Conservation (phyloP, 495 filamentous ascomycete species). For the Penicillium cataractarum region DNA sequence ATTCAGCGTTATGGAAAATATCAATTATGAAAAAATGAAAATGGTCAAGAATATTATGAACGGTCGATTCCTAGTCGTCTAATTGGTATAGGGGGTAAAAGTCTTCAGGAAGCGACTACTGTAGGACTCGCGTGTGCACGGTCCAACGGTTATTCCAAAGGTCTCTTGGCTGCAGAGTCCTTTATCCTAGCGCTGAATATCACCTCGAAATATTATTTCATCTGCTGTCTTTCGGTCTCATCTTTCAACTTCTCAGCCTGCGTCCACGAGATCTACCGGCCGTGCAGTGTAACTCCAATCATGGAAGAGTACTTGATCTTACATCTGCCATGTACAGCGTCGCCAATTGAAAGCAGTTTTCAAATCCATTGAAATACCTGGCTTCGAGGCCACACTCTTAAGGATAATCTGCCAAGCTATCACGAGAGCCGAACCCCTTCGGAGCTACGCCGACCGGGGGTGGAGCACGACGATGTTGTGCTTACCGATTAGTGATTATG, state of each 20-base stretch:
- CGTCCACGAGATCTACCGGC: background rate
- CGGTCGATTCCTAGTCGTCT: no score
- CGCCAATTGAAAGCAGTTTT: background rate
- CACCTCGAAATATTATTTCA: background rate
- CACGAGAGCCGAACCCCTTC: background rate
- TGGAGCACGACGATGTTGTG: conserved; percentile 10
- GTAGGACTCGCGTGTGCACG: conserved; percentile 6
- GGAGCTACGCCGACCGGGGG: conserved; percentile 5
- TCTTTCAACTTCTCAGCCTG: background rate
- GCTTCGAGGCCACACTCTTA: background rate
- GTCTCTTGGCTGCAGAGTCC: background rate
- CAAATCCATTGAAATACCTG: background rate
- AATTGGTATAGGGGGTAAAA: no score
- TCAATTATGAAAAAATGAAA: background rate
- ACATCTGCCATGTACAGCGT: background rate
- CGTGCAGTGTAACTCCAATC: no score
- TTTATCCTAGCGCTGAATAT: background rate
- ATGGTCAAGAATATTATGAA: background rate
- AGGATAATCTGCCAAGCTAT: background rate
- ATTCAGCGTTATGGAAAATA: background rate
- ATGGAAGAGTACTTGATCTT: no score
- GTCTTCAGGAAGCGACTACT: no score
- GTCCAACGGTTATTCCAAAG: background rate
- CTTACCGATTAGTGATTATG: no score
- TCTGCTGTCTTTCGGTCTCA: background rate